Evolutionary conservation across 306 rosid genomes (phyloP).

Genomic region (Cercis canadensis): DNA sequence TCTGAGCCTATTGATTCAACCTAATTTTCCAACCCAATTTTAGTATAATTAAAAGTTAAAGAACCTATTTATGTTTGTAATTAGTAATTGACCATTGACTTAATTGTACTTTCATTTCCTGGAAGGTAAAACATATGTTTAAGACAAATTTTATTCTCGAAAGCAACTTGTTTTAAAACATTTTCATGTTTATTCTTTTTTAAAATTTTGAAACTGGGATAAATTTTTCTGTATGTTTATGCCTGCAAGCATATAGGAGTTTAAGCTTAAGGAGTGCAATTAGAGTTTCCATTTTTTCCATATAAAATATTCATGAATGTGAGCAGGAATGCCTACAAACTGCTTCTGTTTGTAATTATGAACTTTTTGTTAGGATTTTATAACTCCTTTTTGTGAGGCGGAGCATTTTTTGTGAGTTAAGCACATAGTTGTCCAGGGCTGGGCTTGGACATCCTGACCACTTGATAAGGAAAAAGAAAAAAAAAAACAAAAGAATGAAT

Average conservation of each 20-base stretch:
- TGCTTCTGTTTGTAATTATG: background rate
- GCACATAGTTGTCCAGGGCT: background rate
- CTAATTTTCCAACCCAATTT: slow-evolving; percentile 14
- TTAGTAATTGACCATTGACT: slow-evolving; percentile 6
- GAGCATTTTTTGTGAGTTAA: background rate
- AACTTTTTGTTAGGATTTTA: background rate
- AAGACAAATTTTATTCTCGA: background rate
- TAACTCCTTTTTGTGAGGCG: background rate
- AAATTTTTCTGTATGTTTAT: background rate
- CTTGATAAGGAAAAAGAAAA: background rate
- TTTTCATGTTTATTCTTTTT: slow-evolving; percentile 1
- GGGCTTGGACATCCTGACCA: background rate
- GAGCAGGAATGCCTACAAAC: background rate
- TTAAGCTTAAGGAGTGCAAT: background rate
- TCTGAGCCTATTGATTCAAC: slow-evolving; percentile 17
- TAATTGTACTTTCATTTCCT: background rate
- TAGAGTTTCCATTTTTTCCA: background rate
- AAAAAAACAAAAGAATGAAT: background rate
- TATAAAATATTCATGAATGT: background rate
- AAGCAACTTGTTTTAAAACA: slow-evolving; percentile 17
- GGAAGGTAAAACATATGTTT: background rate
- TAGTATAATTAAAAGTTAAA: slow-evolving; percentile 18
- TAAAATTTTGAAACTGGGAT: background rate
- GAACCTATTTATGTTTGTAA: slow-evolving; percentile 12
- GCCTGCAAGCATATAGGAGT: no score